Conservation (phyloP, 306 rosid genomes). For the Begonia loranthoides region DNA sequence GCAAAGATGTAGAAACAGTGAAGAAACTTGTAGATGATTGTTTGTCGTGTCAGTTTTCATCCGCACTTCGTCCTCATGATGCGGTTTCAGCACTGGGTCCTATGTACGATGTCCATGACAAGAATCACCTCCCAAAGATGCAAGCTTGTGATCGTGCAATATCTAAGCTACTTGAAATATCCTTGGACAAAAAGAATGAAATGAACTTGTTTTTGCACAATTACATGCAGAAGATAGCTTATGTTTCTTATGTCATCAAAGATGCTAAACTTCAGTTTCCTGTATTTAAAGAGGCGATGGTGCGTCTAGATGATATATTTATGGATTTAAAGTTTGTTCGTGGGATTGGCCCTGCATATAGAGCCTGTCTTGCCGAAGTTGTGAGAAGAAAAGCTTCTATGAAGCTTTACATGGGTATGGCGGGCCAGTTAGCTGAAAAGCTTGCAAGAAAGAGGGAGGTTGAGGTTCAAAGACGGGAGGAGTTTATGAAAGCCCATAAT, state of each 20-base stretch:
- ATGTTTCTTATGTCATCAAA: conserved; percentile 64
- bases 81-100: conserved; percentile 99
- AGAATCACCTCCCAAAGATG: conserved; percentile 79
- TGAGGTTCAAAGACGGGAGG: conserved; percentile 67
- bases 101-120: conserved; percentile 94
- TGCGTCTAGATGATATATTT: conserved; percentile 74
- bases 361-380: conserved; percentile 93
- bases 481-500: conserved; percentile 54
- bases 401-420: conserved; percentile 99
- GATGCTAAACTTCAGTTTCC: conserved; percentile 92
- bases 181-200: conserved; percentile 72
- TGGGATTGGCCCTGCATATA: conserved; percentile 75
- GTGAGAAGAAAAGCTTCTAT: conserved; percentile 90
- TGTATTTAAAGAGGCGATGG: conserved; percentile 92
- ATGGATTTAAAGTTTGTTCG: conserved; percentile 64
- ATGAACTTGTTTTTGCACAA: conserved; percentile 69
- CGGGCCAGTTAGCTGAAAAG: conserved; percentile 95
- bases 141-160: conserved; percentile 62
- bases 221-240: conserved; percentile 69
- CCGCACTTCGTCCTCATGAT: conserved; percentile 96
- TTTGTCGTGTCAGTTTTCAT: conserved; percentile 65
- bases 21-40: conserved; percentile 93
- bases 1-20: conserved; percentile 91
- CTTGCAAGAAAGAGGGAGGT: conserved; percentile 79
- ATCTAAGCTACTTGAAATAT: conserved; percentile 58